These are phyloP conservation scores for Venturiaceae sp. DNA, from an alignment of 2,329 filamentous ascomycete species.

Conservation along the genomic window DNA sequence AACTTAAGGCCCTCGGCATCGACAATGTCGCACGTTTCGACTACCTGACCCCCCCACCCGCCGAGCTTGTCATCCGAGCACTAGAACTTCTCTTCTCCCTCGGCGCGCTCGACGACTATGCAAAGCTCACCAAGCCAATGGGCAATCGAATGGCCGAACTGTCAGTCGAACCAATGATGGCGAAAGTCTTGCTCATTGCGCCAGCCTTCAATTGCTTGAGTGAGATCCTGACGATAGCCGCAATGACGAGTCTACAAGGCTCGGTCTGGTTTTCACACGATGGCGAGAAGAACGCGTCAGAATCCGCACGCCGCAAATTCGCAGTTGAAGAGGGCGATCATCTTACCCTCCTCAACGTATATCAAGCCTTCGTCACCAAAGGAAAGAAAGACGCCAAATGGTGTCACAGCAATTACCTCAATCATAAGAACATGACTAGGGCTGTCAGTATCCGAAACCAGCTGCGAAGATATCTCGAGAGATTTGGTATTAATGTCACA, in stretches of 20 bases:
- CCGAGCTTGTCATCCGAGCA: constrained; percentile 74
- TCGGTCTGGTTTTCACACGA: constrained; percentile 76
- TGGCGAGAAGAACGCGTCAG: constrained; percentile 64
- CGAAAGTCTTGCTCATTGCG: constrained; percentile 72
- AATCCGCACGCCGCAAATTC: constrained; percentile 69
- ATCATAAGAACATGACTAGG: constrained; percentile 72
- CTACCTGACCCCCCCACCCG: constrained; percentile 77
- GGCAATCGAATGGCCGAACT: constrained; percentile 88
- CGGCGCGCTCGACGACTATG: constrained; percentile 79
- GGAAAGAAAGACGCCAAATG: constrained; percentile 78
- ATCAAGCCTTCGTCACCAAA: constrained; percentile 74
- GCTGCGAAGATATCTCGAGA: constrained; percentile 75
- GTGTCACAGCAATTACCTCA: constrained; percentile 78
- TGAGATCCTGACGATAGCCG: constrained; percentile 84
- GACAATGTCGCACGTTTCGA: constrained; percentile 89
- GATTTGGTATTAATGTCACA: constrained; percentile 64
- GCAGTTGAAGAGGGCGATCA: constrained; percentile 92
- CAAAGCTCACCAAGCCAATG: constrained; percentile 81
- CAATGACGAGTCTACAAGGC: constrained; percentile 83
- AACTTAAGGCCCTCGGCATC: constrained; percentile 89
- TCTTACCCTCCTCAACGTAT: constrained; percentile 86
- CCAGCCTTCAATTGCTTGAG: constrained; percentile 66
- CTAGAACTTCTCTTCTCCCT: constrained; percentile 81
- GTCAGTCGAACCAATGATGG: constrained; percentile 92
- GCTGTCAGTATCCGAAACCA: constrained; percentile 83